phyloP scores from a whole-genome alignment of 192 early-diverging fungal species.

The Backusella mclennaniae region DNA sequence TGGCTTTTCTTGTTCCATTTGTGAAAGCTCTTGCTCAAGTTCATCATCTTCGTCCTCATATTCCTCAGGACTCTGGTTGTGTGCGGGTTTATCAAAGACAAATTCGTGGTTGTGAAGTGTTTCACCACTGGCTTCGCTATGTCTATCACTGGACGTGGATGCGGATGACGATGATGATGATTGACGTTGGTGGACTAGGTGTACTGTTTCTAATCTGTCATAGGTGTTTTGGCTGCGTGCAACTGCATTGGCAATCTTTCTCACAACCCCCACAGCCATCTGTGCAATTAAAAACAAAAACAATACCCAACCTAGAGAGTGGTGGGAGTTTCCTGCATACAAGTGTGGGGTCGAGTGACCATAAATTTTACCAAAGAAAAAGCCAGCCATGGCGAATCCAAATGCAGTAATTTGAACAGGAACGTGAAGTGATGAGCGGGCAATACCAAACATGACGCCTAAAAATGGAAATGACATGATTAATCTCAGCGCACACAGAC shows the following conservation, averaged over 20 bases:
- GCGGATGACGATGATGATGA: neutral
- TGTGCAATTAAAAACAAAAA: slow-evolving; percentile 31
- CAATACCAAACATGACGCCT: slow-evolving; percentile 39
- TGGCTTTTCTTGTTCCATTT: slow-evolving; percentile 5
- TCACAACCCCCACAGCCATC: slow-evolving; percentile 25
- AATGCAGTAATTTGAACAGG: slow-evolving; percentile 32
- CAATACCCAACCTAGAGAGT: slow-evolving; percentile 32
- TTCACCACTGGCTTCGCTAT: slow-evolving; percentile 13
- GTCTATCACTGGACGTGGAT: neutral
- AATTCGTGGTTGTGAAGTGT: slow-evolving; percentile 18
- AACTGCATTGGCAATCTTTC: slow-evolving; percentile 34
- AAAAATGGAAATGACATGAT: neutral
- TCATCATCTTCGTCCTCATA: slow-evolving; percentile 1
- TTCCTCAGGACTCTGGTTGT: neutral
- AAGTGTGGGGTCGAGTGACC: slow-evolving; percentile 33
- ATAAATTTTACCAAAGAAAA: slow-evolving; percentile 34
- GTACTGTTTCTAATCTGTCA: slow-evolving; percentile 25
- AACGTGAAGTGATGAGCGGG: slow-evolving; percentile 32
- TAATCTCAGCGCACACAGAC: neutral
- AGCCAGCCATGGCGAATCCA: slow-evolving; percentile 23
- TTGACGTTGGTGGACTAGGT: slow-evolving; percentile 15
- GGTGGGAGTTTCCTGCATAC: slow-evolving; percentile 33
- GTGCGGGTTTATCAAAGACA: slow-evolving; percentile 8
- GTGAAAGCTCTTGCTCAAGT: neutral
- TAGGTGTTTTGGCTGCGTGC: slow-evolving; percentile 11